Conservation (phyloP, 768 basidiomycete species). For the Thelephora aurantiotincta region DNA sequence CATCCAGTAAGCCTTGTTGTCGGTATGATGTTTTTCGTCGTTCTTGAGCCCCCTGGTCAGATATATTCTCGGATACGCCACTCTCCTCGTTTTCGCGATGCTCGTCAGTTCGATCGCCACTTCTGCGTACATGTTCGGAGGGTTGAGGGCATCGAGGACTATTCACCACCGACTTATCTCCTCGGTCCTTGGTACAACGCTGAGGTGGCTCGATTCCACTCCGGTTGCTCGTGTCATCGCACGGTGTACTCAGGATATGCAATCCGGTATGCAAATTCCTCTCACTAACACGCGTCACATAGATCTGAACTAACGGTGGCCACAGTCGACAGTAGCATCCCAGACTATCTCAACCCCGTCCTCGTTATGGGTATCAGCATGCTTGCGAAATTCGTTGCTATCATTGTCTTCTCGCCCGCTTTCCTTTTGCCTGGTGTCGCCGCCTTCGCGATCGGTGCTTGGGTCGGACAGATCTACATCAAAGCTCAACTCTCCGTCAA, state of each 20-base stretch:
- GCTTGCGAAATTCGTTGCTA: constrained; percentile 19
- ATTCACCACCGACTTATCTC: constrained; percentile 18
- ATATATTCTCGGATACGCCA: constrained; percentile 16
- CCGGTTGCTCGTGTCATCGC: constrained; percentile 20
- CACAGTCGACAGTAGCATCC: constrained; percentile 9
- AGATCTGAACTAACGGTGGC: not conserved
- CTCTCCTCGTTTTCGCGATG: constrained; percentile 8
- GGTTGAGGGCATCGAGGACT: constrained; percentile 16
- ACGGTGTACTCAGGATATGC: constrained; percentile 19
- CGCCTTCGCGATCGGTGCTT: constrained; percentile 20
- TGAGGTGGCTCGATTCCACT: constrained; percentile 22
- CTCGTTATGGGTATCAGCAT: constrained; percentile 17
- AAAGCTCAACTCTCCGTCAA: constrained; percentile 37
- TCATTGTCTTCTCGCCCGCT: constrained; percentile 20
- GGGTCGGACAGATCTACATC: constrained; percentile 31
- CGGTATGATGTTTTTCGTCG: no score
- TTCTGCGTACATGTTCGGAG: constrained; percentile 15
- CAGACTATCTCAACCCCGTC: not conserved
- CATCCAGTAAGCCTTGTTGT: not conserved
- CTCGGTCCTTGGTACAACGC: constrained; percentile 18
- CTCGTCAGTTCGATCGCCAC: constrained; percentile 11
- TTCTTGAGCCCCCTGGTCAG: constrained; percentile 5
- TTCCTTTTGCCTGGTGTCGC: constrained; percentile 23
- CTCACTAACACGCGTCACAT: not conserved
- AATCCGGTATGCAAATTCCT: constrained; percentile 9